These are phyloP conservation scores for Citrullus mucosospermus DNA, from an alignment of 306 rosid genomes.

Conservation along the genomic window DNA sequence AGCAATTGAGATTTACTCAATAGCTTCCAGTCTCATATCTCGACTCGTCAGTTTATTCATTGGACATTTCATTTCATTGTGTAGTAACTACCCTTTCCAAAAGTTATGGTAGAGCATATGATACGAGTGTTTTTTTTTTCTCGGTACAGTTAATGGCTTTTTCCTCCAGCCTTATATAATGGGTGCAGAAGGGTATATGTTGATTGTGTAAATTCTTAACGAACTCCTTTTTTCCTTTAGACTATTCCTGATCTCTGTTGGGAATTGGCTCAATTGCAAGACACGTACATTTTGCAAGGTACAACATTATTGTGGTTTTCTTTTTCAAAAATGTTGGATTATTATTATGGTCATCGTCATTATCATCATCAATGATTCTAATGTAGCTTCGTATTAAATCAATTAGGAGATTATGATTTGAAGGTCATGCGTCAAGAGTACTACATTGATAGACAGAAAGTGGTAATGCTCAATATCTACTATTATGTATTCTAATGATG, in stretches of 20 bases:
- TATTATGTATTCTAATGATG: not conserved
- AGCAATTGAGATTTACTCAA: not conserved
- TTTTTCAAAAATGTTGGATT: not conserved
- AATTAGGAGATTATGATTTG: slow-evolving; percentile 91
- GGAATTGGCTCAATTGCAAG: slow-evolving; percentile 98
- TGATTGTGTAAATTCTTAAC: not conserved
- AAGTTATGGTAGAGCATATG: not conserved
- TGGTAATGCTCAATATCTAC: slow-evolving; percentile 35
- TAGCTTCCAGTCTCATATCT: not conserved
- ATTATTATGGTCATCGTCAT: not conserved
- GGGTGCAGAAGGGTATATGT: not conserved
- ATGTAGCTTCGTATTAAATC: slow-evolving; percentile 10
- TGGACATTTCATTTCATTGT: not conserved
- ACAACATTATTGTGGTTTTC: not conserved
- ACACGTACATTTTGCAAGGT: slow-evolving; percentile 96
- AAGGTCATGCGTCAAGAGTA: slow-evolving; percentile 98
- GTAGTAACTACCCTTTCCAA: not conserved
- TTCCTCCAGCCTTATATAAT: not conserved
- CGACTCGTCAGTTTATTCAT: not conserved
- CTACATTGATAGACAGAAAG: slow-evolving; percentile 77
- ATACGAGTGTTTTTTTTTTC: not conserved
- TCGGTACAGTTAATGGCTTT: not conserved
- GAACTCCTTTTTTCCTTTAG: slow-evolving; percentile 25
- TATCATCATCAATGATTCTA: slow-evolving; percentile 3
- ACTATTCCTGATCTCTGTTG: slow-evolving; percentile 89